These are phyloP conservation scores for Yamadazyma ubonensis DNA, from an alignment of 805 yeast genomes.

Conservation along the genomic window DNA sequence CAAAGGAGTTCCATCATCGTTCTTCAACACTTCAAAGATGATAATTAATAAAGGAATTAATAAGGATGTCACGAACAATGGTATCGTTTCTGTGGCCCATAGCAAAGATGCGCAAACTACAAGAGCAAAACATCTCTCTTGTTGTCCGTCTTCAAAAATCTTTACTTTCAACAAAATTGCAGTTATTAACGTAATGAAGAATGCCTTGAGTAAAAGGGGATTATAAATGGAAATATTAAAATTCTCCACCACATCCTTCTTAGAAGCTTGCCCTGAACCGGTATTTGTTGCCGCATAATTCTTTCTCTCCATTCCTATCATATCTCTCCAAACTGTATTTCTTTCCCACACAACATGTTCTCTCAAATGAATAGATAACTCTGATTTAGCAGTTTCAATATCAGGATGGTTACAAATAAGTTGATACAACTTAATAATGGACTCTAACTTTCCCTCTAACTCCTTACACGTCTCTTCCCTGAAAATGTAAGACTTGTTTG, in stretches of 20 bases:
- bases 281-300: constrained; percentile 58
- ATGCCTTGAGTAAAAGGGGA: constrained; percentile 42
- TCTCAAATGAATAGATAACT: constrained; percentile 54
- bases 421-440: constrained; percentile 35
- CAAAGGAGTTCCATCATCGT: constrained; percentile 48
- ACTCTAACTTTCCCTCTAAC: constrained; percentile 32
- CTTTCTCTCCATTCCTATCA: constrained; percentile 70
- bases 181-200: constrained; percentile 50
- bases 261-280: constrained; percentile 13
- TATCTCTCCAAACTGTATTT: constrained; percentile 56
- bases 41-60: constrained; percentile 82
- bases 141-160: constrained; percentile 36
- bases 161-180: constrained; percentile 27
- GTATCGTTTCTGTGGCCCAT: constrained; percentile 97
- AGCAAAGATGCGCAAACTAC: constrained; percentile 76
- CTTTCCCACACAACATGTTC: constrained; percentile 59
- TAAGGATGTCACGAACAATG: constrained; percentile 85
- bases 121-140: constrained; percentile 65
- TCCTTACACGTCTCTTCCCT: constrained; percentile 27
- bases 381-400: constrained; percentile 48
- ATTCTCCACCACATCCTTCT: constrained; percentile 7
- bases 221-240: constrained; percentile 32
- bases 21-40: constrained; percentile 63
- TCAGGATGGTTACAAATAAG: constrained; percentile 41
- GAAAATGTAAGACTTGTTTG: constrained; percentile 41